Conservation (phyloP, 2,329 filamentous ascomycete species). For the Teratosphaeria epicoccoides region DNA sequence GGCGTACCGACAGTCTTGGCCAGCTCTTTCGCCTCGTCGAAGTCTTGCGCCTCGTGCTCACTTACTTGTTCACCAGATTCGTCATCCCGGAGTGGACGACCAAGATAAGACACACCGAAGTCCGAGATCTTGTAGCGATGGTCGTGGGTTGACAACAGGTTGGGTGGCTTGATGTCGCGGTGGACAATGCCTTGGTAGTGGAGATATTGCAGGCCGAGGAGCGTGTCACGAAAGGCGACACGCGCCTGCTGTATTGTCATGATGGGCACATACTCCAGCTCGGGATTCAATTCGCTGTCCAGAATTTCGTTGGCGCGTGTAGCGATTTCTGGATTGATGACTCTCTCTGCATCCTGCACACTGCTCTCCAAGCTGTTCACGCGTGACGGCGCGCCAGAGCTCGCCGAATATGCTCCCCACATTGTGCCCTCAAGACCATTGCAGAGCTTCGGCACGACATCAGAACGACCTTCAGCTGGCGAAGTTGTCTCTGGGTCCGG, state of each 20-base stretch:
- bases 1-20: slow-evolving; percentile 97
- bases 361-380: slow-evolving; percentile 60
- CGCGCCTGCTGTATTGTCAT: slow-evolving; percentile 78
- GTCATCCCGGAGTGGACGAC: slow-evolving; percentile 65
- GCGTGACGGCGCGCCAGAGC: slow-evolving; percentile 34
- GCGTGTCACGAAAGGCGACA: slow-evolving; percentile 79
- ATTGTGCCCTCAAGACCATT: slow-evolving; percentile 57
- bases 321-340: slow-evolving; percentile 7
- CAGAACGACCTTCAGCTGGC: slow-evolving; percentile 4
- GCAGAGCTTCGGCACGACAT: background rate
- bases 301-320: slow-evolving; percentile 30
- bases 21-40: slow-evolving; percentile 90
- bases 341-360: background rate
- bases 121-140: slow-evolving; percentile 95
- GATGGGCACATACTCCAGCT: slow-evolving; percentile 86
- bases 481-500: slow-evolving; percentile 16
- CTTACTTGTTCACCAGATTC: slow-evolving; percentile 54
- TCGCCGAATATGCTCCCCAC: slow-evolving; percentile 57
- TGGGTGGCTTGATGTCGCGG: slow-evolving; percentile 53
- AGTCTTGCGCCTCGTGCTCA: slow-evolving; percentile 69
- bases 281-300: slow-evolving; percentile 65
- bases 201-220: slow-evolving; percentile 86
- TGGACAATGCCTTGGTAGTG: slow-evolving; percentile 44
- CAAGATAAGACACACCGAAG: slow-evolving; percentile 96
- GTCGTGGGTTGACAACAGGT: slow-evolving; percentile 75